Percentiles rank a stretch among this genome's conserved stretches.
These are phyloP conservation scores for Aschersonia sp. DNA, from an alignment of 2,329 filamentous ascomycete genomes.

Conservation along the genomic window DNA sequence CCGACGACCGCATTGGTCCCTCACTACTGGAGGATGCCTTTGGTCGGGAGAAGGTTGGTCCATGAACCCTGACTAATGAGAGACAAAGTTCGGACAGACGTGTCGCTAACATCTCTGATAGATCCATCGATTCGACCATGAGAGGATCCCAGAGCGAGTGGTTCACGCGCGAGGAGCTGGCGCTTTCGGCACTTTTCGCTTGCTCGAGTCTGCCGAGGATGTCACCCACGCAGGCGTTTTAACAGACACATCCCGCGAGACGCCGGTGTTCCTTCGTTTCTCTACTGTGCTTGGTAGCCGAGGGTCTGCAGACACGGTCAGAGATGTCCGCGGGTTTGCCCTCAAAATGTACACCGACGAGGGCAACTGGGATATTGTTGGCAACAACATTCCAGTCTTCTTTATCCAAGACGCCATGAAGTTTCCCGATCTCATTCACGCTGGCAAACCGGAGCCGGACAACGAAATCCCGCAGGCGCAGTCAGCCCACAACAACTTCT, in stretches of 20 bases:
- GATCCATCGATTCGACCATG: slow-evolving; percentile 62
- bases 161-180: slow-evolving; percentile 59
- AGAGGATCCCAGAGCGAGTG: slow-evolving; percentile 38
- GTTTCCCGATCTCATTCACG: slow-evolving; percentile 52
- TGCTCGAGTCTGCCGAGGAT: slow-evolving; percentile 51
- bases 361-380: slow-evolving; percentile 6
- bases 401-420: slow-evolving; percentile 55
- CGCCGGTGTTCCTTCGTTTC: slow-evolving; percentile 37
- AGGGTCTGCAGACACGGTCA: slow-evolving; percentile 66
- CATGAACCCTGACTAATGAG: too few species aligned
- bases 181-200: slow-evolving; percentile 56
- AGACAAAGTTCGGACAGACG: too few species aligned
- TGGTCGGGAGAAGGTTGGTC: slow-evolving; percentile 45
- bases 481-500: slow-evolving; percentile 60
- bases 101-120: slow-evolving; percentile 13
- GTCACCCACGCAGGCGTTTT: slow-evolving; percentile 53
- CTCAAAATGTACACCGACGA: slow-evolving; percentile 50
- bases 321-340: slow-evolving; percentile 72
- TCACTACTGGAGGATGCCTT: slow-evolving; percentile 50
- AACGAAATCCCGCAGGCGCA: slow-evolving; percentile 56
- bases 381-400: slow-evolving; percentile 6
- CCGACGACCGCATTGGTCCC: slow-evolving; percentile 50
- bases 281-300: slow-evolving; percentile 64
- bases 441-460: slow-evolving; percentile 42
- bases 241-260: slow-evolving; percentile 36